These are phyloP conservation scores for Peronospora belbahrii DNA, from an alignment of 352 stramenopile genomes.

Conservation along the genomic window DNA sequence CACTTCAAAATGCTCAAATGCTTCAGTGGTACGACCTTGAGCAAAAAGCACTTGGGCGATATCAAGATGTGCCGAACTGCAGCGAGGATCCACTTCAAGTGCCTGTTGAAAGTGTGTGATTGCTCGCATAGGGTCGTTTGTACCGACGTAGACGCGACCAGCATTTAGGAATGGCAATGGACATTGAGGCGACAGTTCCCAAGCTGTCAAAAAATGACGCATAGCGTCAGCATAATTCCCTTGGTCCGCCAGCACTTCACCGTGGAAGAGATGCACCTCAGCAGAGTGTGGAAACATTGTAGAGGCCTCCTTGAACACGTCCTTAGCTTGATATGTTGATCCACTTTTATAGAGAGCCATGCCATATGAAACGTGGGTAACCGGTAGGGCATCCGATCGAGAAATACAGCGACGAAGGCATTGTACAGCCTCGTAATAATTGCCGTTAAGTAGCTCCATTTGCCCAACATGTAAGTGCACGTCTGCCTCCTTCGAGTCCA, in stretches of 20 bases:
- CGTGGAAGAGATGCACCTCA: conserved; percentile 77
- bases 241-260: conserved; percentile 75
- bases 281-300: conserved; percentile 57
- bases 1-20: conserved; percentile 67
- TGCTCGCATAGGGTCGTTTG: conserved; percentile 72
- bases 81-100: conserved; percentile 64
- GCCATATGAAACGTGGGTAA: conserved; percentile 75
- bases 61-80: conserved; percentile 75
- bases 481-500: conserved; percentile 70
- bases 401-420: conserved; percentile 67
- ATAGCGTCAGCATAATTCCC: conserved; percentile 78
- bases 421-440: conserved; percentile 66
- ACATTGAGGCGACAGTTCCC: conserved; percentile 68
- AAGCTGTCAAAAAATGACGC: conserved; percentile 61
- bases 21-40: conserved; percentile 59
- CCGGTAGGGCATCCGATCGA: conserved; percentile 60
- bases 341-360: conserved; percentile 85
- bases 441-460: conserved; percentile 70
- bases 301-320: conserved; percentile 68
- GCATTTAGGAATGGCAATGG: conserved; percentile 79
- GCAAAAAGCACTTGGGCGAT: conserved; percentile 83
- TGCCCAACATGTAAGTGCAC: conserved; percentile 76
- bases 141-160: conserved; percentile 73
- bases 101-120: conserved; percentile 80
- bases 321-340: conserved; percentile 72